phyloP scores from a whole-genome alignment of 1,284 basidiomycete species.

The Boletellus deceptivus region DNA sequence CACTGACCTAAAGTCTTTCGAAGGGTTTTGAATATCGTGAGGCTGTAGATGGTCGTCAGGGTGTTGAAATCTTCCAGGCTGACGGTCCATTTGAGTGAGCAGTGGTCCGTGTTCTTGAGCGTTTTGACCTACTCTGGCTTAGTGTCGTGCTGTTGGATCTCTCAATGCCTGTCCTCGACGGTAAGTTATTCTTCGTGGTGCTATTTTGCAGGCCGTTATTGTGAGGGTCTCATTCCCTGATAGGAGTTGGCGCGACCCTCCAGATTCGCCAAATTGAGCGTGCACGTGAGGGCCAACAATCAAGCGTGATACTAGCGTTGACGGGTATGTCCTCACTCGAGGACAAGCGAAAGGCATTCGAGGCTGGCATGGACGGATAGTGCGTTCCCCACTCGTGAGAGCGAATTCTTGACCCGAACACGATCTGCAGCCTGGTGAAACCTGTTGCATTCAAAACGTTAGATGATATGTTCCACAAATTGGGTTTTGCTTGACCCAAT shows the following conservation, averaged over 20 bases:
- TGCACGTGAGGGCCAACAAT: conserved; percentile 37
- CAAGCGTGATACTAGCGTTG: conserved; percentile 80
- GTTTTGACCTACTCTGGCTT: conserved; percentile 12
- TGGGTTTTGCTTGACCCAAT: conserved; percentile 54
- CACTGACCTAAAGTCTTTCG: background rate
- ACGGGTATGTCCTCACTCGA: conserved; percentile 92
- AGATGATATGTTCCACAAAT: conserved; percentile 78
- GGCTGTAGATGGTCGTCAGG: conserved; percentile 82
- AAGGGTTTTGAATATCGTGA: conserved; percentile 78
- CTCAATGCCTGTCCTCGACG: conserved; percentile 92
- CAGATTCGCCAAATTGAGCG: conserved; percentile 82
- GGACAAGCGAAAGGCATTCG: conserved; percentile 89
- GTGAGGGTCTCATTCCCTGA: background rate
- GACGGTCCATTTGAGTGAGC: conserved; percentile 77
- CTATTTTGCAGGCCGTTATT: background rate
- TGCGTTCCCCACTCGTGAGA: conserved; percentile 42
- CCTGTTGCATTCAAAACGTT: conserved; percentile 90
- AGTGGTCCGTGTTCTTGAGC: conserved; percentile 1
- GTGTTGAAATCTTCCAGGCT: conserved; percentile 72
- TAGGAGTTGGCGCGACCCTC: conserved; percentile 78
- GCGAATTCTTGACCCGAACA: background rate
- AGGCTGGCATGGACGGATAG: conserved; percentile 95
- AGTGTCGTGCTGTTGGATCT: conserved; percentile 87
- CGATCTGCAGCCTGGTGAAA: conserved; percentile 71
- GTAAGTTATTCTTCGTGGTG: conserved; percentile 33